Conservation (phyloP, 345 rosid genomes). For the Camelina neglecta region DNA sequence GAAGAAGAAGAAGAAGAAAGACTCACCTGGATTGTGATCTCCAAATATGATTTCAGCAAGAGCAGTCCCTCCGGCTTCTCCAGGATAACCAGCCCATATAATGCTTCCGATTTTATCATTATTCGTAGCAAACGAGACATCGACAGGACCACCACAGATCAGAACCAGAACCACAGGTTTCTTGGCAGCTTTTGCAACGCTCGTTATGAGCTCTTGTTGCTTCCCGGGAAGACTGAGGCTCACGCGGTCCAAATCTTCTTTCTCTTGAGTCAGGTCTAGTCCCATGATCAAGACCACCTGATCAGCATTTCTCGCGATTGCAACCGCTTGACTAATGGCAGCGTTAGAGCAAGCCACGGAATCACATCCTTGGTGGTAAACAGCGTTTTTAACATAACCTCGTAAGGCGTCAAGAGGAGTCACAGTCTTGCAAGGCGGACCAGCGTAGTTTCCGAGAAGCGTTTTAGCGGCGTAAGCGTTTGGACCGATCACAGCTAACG, state of each 20-base stretch:
- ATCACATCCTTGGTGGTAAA: conserved; percentile 68
- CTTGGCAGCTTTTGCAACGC: conserved; percentile 70
- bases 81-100: conserved; percentile 97
- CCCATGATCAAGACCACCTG: conserved; percentile 84
- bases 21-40: conserved; percentile 84
- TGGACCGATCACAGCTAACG: conserved; percentile 87
- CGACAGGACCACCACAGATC: conserved; percentile 86
- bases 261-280: conserved; percentile 78
- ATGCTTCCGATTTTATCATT: conserved; percentile 68
- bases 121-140: conserved; percentile 65
- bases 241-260: conserved; percentile 70
- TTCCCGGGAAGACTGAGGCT: conserved; percentile 74
- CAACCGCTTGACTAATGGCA: conserved; percentile 58
- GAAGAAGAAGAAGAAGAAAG: conserved; percentile 14
- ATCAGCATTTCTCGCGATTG: conserved; percentile 60
- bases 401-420: conserved; percentile 66
- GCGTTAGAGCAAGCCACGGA: conserved; percentile 64
- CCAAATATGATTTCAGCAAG: conserved; percentile 88
- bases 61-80: conserved; percentile 84
- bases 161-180: conserved; percentile 72
- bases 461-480: conserved; percentile 62
- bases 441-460: conserved; percentile 87
- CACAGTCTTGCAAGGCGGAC: conserved; percentile 65
- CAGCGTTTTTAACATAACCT: conserved; percentile 53
- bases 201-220: conserved; percentile 67